phyloP scores from a whole-genome alignment of 1,284 basidiomycete species.

The Tilletia caries region DNA sequence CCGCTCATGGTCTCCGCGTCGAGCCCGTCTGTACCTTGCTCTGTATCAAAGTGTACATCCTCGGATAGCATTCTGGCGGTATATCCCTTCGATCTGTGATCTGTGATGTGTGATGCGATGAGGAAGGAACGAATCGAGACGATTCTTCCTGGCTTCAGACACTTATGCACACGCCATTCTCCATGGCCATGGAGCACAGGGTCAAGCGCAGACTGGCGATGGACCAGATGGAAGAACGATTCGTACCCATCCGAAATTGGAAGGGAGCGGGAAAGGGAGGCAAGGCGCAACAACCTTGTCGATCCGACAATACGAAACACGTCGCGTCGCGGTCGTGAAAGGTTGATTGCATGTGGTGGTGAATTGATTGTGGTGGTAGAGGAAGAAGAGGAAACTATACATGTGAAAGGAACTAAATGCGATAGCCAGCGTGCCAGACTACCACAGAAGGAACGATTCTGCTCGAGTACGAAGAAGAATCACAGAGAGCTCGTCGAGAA shows the following conservation, averaged over 20 bases:
- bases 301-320: too few relatives aligned
- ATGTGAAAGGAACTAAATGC: too few relatives aligned
- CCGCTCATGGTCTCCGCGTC: slow-evolving; percentile 12
- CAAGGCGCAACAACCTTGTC: not conserved
- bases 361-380: too few relatives aligned
- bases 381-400: too few relatives aligned
- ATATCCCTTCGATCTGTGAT: not conserved
- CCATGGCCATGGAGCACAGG: too few relatives aligned
- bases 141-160: not conserved
- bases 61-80: not conserved
- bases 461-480: not conserved
- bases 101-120: not conserved
- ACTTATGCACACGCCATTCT: not conserved
- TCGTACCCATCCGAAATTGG: not conserved
- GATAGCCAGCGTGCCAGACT: too few relatives aligned
- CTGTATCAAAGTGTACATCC: not conserved
- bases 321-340: too few relatives aligned
- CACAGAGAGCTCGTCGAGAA: not conserved
- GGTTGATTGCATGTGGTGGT: too few relatives aligned
- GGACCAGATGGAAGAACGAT: too few relatives aligned
- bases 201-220: too few relatives aligned
- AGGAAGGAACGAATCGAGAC: not conserved
- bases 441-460: not conserved
- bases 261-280: not conserved
- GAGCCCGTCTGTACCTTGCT: not conserved